phyloP scores from a whole-genome alignment of 2,329 filamentous ascomycete species.

The Pseudocercospora cruenta region DNA sequence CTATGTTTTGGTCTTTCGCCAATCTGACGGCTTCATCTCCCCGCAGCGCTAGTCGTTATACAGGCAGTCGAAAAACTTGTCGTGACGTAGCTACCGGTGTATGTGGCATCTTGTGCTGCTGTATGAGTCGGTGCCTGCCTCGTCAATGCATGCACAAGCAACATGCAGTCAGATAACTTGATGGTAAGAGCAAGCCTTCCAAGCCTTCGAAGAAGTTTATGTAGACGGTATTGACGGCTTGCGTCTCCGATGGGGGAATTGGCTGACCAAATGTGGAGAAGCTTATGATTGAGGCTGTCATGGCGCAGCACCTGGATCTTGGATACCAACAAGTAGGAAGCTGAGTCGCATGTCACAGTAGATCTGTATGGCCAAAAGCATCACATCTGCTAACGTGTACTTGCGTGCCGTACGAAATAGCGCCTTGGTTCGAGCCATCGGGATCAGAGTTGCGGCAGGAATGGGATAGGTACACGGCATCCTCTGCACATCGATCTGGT shows the following conservation, averaged over 20 bases:
- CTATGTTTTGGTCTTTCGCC: background rate
- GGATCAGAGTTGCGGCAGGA: background rate
- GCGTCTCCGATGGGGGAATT: too few relatives aligned
- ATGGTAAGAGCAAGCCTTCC: too few relatives aligned
- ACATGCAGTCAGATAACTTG: too few relatives aligned
- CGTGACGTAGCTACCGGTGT: background rate
- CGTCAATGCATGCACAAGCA: too few relatives aligned
- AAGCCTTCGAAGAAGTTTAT: too few relatives aligned
- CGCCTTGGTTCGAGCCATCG: background rate
- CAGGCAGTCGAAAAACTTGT: background rate
- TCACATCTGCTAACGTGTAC: background rate
- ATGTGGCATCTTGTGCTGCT: too few relatives aligned
- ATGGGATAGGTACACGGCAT: background rate
- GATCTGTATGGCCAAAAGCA: background rate
- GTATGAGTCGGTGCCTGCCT: too few relatives aligned
- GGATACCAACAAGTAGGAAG: background rate
- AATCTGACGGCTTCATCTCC: background rate
- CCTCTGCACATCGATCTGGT: slow-evolving; percentile 1
- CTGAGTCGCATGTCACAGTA: background rate
- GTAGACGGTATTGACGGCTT: too few relatives aligned
- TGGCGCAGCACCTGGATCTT: too few relatives aligned
- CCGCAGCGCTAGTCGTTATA: background rate
- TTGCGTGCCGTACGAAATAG: background rate
- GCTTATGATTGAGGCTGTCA: too few relatives aligned
- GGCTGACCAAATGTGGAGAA: too few relatives aligned